Evolutionary conservation across 345 rosid species (phyloP).

Genomic region (Nephelium lappaceum): DNA sequence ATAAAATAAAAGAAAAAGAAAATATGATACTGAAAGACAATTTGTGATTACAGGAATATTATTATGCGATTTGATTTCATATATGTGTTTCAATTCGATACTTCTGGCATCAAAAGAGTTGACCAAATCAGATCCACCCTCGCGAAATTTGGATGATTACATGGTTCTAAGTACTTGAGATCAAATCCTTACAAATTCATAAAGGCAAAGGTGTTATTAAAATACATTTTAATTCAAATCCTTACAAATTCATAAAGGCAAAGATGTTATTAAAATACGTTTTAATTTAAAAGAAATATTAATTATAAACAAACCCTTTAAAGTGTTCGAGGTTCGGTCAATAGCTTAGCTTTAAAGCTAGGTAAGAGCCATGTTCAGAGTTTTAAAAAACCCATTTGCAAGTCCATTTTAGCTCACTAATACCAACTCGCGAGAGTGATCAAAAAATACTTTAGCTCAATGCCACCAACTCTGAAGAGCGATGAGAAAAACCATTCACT

Average conservation of each 20-base stretch:
- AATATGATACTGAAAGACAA: background rate
- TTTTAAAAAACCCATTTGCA: background rate
- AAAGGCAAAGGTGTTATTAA: background rate
- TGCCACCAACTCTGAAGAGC: too few species aligned
- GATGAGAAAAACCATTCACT: too few species aligned
- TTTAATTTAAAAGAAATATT: background rate
- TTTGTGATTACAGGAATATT: background rate
- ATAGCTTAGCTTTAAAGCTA: slow-evolving; percentile 5
- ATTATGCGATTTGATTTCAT: background rate
- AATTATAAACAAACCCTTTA: too few species aligned
- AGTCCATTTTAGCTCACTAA: background rate
- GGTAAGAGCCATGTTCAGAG: background rate
- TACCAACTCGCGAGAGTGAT: too few species aligned
- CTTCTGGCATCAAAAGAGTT: background rate
- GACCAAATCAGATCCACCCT: background rate
- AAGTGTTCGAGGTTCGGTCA: too few species aligned
- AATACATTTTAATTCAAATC: background rate
- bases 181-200: background rate
- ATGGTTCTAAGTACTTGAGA: background rate
- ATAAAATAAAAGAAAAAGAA: background rate
- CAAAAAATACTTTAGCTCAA: too few species aligned
- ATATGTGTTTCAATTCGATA: background rate
- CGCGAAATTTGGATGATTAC: background rate
- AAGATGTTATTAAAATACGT: background rate
- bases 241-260: background rate